These are phyloP conservation scores for Rhododendron williamsianum DNA, from an alignment of 148 eudicot species.

Conservation along the genomic window DNA sequence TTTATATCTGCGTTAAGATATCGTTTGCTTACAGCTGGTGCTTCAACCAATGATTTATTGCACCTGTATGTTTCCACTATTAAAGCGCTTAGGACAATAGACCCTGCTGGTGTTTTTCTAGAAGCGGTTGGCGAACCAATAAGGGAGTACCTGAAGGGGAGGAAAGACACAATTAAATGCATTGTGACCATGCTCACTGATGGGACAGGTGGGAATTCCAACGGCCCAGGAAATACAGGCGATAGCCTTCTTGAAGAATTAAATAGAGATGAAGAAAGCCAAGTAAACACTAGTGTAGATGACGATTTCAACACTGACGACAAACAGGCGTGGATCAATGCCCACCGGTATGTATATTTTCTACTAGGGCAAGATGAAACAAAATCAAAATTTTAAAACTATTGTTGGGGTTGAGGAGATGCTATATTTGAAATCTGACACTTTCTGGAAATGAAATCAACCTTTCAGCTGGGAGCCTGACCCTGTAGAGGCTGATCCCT, in stretches of 20 bases:
- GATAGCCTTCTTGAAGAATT: constrained; percentile 99
- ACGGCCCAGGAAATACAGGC: constrained; percentile 59
- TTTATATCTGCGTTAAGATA: constrained; percentile 78
- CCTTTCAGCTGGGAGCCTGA: constrained; percentile 93
- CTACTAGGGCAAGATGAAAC: not conserved
- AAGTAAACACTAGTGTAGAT: constrained; percentile 57
- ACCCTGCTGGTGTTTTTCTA: constrained; percentile 92
- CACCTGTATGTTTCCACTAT: constrained; percentile 97
- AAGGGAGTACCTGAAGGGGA: constrained; percentile 86
- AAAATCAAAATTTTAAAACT: not conserved
- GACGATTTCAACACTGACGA: constrained; percentile 75
- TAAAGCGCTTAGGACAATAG: constrained; percentile 90
- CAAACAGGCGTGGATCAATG: constrained; percentile 89
- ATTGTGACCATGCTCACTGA: constrained; percentile 98
- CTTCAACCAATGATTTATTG: constrained; percentile 90
- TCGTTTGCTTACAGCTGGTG: constrained; percentile 93
- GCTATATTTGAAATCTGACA: constrained; percentile 7
- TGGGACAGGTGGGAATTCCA: constrained; percentile 75
- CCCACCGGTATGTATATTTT: constrained; percentile 49
- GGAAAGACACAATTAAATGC: constrained; percentile 96
- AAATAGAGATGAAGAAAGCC: constrained; percentile 92
- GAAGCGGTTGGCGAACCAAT: constrained; percentile 99
- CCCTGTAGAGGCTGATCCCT: constrained; percentile 88
- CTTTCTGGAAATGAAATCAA: constrained; percentile 10
- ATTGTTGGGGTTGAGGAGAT: not conserved